Percentiles rank a stretch among this genome's conserved stretches.
phyloP scores from a whole-genome alignment of 345 rosid genomes.

The Gossypium stocksii region DNA sequence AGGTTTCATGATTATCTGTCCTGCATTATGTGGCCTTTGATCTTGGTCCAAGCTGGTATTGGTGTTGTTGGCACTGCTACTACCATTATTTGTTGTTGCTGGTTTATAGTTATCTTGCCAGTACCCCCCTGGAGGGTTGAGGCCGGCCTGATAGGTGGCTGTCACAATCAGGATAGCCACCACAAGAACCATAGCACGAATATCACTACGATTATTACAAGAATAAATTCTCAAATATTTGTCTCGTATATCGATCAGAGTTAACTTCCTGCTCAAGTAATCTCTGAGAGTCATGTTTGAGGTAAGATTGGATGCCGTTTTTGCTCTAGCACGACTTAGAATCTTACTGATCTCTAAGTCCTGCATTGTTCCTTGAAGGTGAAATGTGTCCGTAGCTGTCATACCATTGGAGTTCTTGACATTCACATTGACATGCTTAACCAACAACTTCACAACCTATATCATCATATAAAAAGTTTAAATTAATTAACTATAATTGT shows the following conservation, averaged over 20 bases:
- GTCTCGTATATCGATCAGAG: constrained; percentile 10
- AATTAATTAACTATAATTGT: background rate
- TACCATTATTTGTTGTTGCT: background rate
- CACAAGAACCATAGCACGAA: constrained; percentile 17
- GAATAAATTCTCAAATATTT: constrained; percentile 10
- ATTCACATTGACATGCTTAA: constrained; percentile 16
- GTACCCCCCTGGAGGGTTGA: constrained; percentile 30
- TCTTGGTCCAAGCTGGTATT: background rate
- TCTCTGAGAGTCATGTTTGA: background rate
- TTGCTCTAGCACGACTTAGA: constrained; percentile 15
- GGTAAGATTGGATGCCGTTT: background rate
- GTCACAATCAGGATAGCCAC: constrained; percentile 36
- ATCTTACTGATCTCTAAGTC: background rate
- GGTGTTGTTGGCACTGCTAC: background rate
- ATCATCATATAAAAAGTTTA: background rate
- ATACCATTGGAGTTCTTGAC: constrained; percentile 25
- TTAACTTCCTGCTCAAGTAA: constrained; percentile 4
- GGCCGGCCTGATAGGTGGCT: constrained; percentile 33
- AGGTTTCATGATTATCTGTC: constrained; percentile 16
- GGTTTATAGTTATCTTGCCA: constrained; percentile 19
- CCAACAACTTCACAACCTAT: constrained; percentile 21
- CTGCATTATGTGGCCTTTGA: background rate
- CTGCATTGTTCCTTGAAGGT: background rate
- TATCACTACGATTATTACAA: background rate
- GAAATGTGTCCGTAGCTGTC: constrained; percentile 27